Evolutionary conservation across 371 early-diverging fungal species (phyloP).

Genomic region (Coemansia sp.): DNA sequence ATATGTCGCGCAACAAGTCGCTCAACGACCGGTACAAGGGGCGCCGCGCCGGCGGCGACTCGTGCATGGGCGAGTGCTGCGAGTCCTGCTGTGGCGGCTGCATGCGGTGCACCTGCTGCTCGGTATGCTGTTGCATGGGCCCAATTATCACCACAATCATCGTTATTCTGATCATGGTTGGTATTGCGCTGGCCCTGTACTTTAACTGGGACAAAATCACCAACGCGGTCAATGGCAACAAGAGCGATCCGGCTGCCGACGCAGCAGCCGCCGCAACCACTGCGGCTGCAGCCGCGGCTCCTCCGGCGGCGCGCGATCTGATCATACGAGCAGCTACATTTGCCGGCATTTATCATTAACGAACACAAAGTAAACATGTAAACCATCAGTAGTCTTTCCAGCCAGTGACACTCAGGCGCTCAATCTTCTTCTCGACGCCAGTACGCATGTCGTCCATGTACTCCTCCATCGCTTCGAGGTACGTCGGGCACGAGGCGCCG

Average conservation of each 20-base stretch:
- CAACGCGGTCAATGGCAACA: constrained; percentile 12
- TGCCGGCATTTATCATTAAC: not conserved
- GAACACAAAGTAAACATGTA: not conserved
- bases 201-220: constrained; percentile 47
- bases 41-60: constrained; percentile 46
- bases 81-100: constrained; percentile 43
- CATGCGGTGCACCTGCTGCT: constrained; percentile 36
- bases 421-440: constrained; percentile 84
- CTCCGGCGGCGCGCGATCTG: not conserved
- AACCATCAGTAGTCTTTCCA: constrained; percentile 63
- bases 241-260: not conserved
- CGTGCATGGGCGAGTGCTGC: constrained; percentile 49
- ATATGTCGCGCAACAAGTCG: constrained; percentile 40
- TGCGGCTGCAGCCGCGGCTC: not conserved
- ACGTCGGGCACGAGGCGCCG: constrained; percentile 72
- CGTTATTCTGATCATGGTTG: constrained; percentile 25
- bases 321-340: not conserved
- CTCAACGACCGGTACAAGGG: constrained; percentile 37
- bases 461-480: constrained; percentile 70
- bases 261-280: not conserved
- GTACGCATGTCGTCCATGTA: constrained; percentile 78
- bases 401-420: constrained; percentile 69
- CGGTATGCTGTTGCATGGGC: constrained; percentile 31
- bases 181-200: constrained; percentile 42
- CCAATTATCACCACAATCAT: constrained; percentile 34